Evolutionary conservation across 1,284 basidiomycete genomes (phyloP), one percentile per base, ranked within the genome.

Genomic region (Pseudozyma thailandica): DNA sequence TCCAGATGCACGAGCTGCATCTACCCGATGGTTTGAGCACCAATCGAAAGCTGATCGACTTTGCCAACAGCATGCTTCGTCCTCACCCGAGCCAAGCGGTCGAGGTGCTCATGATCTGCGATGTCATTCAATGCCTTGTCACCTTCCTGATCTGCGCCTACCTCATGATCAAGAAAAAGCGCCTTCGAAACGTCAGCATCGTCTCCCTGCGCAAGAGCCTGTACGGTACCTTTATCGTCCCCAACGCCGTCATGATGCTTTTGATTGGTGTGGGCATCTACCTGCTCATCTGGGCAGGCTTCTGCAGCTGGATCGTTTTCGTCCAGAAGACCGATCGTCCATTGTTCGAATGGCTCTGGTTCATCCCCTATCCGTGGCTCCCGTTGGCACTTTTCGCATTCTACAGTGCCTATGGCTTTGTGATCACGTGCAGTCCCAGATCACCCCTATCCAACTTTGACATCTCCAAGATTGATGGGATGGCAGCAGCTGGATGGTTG

Each of bases 371-470:
- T 3, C 62, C 55, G 23, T 65, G 62, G 50, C 21, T 47, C 13
- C 46, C 52, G 1, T 28, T 61, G 13, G 27, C 18, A 4, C n/a
- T 55, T 4, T 23, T 23, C 3, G 50, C 42, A 1, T 61, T 54
- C 41, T 55, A 45, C n/a, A 27, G 43, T 28, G 26, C 31, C 10
- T 66, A 66, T 23, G 44, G 63, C 6, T 66, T 66, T 21, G 26
- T 66, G 3, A 15, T 66, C 3, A 59, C 63, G 12, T 66, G 63
- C 44, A 55, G 51, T 44, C 63, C 63, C 4, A 39, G 56, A 4
- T 60, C 63, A 12, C 63, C 56, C 20, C 44, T 66, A 28, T 51
- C 42, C 6, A 51, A 43, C 20, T 13, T 54, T 31, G 12, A 4
- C 16, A 9, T 1, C 15, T n/a, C 9, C 25, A 45, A 23, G 33